Conservation (phyloP, 345 rosid species). For the Cochlearia excelsa region DNA sequence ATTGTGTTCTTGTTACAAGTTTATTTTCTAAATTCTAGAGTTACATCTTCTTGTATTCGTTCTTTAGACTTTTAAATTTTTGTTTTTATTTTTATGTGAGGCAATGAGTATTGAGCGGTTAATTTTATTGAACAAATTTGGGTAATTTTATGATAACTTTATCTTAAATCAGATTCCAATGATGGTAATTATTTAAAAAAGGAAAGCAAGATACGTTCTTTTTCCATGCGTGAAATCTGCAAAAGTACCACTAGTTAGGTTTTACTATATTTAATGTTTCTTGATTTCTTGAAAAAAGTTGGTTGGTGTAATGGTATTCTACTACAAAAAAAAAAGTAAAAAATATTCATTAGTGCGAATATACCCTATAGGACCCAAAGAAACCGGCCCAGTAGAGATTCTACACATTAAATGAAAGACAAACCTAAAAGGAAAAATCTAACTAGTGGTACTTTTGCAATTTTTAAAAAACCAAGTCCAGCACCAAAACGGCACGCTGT, state of each 20-base stretch:
- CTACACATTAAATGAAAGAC: too few relatives aligned
- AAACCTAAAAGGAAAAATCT: too few relatives aligned
- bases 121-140: background rate
- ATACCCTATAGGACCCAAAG: background rate
- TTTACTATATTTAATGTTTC: too few relatives aligned
- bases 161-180: background rate
- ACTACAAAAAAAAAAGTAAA: constrained; percentile 18
- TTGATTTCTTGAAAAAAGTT: constrained; percentile 11
- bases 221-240: constrained; percentile 16
- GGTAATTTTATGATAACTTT: constrained; percentile 2
- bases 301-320: constrained; percentile 16
- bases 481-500: too few relatives aligned
- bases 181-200: constrained; percentile 10
- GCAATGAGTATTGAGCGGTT: background rate
- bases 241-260: constrained; percentile 1
- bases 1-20: constrained; percentile 7
- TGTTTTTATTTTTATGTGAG: constrained; percentile 14
- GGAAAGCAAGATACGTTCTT: constrained; percentile 9
- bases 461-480: background rate
- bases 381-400: too few relatives aligned
- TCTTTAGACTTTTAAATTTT: background rate
- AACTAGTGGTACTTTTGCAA: constrained; percentile 12
- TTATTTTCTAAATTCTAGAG: background rate
- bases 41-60: constrained; percentile 1
- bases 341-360: constrained; percentile 14